Conservation (phyloP, 306 rosid species). For the Prunus padus region DNA sequence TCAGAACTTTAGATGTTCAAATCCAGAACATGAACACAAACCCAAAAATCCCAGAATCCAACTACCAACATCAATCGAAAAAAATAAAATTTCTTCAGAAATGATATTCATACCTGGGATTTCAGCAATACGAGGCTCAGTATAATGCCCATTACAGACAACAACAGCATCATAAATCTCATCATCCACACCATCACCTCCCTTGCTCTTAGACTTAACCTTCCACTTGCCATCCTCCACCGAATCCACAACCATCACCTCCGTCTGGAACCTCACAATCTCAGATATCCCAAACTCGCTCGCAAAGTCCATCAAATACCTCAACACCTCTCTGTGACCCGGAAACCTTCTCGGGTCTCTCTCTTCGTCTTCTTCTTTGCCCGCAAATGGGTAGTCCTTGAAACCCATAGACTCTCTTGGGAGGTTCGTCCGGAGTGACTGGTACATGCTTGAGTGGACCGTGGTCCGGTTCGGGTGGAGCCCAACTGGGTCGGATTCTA, state of each 20-base stretch:
- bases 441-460: slow-evolving; percentile 38
- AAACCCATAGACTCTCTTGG: slow-evolving; percentile 42
- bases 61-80: not conserved
- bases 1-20: not conserved
- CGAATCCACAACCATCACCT: slow-evolving; percentile 35
- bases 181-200: slow-evolving; percentile 23
- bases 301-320: slow-evolving; percentile 44
- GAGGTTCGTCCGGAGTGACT: slow-evolving; percentile 38
- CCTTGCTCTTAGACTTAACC: slow-evolving; percentile 30
- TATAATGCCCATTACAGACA: slow-evolving; percentile 42
- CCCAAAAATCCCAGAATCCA: not conserved
- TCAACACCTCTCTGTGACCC: slow-evolving; percentile 46
- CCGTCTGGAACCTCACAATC: slow-evolving; percentile 39
- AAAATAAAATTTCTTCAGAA: not conserved
- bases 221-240: slow-evolving; percentile 36
- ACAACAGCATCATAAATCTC: slow-evolving; percentile 46
- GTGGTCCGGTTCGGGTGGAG: slow-evolving; percentile 19
- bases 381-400: slow-evolving; percentile 37
- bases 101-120: slow-evolving; percentile 33
- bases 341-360: slow-evolving; percentile 53
- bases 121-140: slow-evolving; percentile 40
- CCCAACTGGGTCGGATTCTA: slow-evolving; percentile 36
- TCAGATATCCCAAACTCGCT: slow-evolving; percentile 37
- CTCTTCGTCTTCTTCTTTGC: slow-evolving; percentile 12
- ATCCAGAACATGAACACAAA: not conserved